A percentile compares a stretch with the other conserved stretches of the same genome.
These are phyloP conservation scores for Brassica incana DNA, from an alignment of 345 rosid genomes.

Conservation along the genomic window DNA sequence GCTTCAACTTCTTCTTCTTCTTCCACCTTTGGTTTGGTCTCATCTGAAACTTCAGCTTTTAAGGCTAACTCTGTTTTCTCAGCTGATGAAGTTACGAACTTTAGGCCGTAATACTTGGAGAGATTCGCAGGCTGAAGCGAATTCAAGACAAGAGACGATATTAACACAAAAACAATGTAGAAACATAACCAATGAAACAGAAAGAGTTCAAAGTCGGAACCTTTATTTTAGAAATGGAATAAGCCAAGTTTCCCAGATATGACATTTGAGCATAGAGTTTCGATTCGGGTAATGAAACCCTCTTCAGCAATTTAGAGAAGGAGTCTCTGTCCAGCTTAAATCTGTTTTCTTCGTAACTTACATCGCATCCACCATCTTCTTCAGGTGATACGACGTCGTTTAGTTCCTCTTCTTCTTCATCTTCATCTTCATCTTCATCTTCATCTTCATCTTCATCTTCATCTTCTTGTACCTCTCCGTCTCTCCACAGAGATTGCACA, in stretches of 20 bases:
- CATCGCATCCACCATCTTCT: constrained; percentile 51
- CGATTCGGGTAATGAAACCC: constrained; percentile 66
- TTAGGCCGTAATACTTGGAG: constrained; percentile 57
- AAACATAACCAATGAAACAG: not conserved
- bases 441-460: constrained; percentile 17
- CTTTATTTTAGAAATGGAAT: constrained; percentile 70
- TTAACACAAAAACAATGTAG: not conserved
- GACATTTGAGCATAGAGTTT: constrained; percentile 78
- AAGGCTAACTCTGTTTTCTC: constrained; percentile 58
- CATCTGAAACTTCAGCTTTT: constrained; percentile 47
- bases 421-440: not conserved
- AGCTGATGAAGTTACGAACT: constrained; percentile 70
- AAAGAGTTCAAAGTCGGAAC: constrained; percentile 29
- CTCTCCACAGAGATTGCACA: constrained; percentile 61
- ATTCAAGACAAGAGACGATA: not conserved
- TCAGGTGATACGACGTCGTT: constrained; percentile 12
- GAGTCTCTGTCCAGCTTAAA: constrained; percentile 64
- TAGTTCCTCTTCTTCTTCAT: not conserved
- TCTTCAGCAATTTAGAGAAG: constrained; percentile 64
- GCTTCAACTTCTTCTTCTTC: constrained; percentile 1
- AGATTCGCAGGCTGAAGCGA: constrained; percentile 59
- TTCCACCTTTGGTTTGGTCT: constrained; percentile 35
- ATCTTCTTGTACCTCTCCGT: constrained; percentile 14
- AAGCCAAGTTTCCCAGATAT: constrained; percentile 73
- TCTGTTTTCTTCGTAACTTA: constrained; percentile 44